These are phyloP conservation scores for Coelastrella sp. DNA, from an alignment of 139 green algal species.

Conservation along the genomic window DNA sequence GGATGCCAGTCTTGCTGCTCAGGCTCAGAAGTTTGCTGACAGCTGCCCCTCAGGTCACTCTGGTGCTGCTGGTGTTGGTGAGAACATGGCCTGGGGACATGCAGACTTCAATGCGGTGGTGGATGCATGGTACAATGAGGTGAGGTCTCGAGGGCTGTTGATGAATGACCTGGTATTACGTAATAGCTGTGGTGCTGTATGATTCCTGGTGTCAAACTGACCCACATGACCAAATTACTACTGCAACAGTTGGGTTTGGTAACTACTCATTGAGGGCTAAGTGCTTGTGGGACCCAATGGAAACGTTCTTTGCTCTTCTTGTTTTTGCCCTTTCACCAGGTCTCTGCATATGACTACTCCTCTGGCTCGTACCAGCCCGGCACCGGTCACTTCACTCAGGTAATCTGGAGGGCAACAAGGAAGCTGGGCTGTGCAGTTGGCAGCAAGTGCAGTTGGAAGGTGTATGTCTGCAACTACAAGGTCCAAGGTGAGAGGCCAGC, in stretches of 20 bases:
- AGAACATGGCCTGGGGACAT: slow-evolving; percentile 41
- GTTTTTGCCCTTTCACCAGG: too few relatives aligned
- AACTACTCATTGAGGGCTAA: too few relatives aligned
- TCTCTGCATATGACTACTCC: neutral
- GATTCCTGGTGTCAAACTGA: neutral
- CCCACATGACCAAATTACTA: too few relatives aligned
- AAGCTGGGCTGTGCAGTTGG: slow-evolving; percentile 23
- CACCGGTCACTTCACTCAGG: slow-evolving; percentile 47
- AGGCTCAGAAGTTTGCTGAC: neutral
- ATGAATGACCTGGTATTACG: neutral
- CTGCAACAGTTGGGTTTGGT: too few relatives aligned
- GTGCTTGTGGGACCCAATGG: too few relatives aligned
- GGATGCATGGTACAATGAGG: slow-evolving; percentile 14
- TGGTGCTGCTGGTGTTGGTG: neutral
- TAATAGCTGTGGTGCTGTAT: neutral
- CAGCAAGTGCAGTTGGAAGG: neutral
- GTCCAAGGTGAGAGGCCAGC: neutral
- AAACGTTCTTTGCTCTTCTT: too few relatives aligned
- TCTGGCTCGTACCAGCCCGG: neutral
- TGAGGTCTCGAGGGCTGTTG: neutral
- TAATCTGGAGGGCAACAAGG: slow-evolving; percentile 24
- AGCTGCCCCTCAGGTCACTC: slow-evolving; percentile 21
- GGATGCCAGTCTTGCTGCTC: neutral
- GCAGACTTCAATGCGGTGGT: neutral
- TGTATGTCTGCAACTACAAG: slow-evolving; percentile 30